Evolutionary conservation across 1,284 basidiomycete genomes (phyloP).

Genomic region (Cryptococcus sp.): DNA sequence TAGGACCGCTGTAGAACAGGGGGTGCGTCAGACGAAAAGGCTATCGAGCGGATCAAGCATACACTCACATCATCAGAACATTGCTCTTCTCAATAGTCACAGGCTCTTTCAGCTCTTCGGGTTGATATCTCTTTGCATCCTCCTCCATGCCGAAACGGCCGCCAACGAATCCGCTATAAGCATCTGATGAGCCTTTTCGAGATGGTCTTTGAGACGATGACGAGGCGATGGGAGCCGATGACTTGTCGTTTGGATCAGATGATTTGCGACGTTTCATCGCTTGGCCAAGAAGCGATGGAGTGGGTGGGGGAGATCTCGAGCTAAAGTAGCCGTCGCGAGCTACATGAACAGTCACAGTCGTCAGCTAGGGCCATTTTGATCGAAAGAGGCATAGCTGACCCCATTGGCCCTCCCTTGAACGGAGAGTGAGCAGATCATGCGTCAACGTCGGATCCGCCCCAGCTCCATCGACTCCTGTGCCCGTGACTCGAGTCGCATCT

Average conservation of each 20-base stretch:
- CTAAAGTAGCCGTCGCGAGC: constrained; percentile 48
- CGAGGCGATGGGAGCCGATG: too few relatives aligned
- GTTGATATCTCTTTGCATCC: background rate
- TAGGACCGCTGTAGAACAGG: constrained; percentile 41
- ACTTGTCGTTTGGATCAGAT: too few relatives aligned
- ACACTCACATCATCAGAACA: constrained; percentile 75
- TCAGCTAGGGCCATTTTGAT: background rate
- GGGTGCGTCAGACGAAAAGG: constrained; percentile 8
- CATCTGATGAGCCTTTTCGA: too few relatives aligned
- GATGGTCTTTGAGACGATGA: too few relatives aligned
- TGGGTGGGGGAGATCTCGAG: constrained; percentile 55
- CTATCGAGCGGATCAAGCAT: background rate
- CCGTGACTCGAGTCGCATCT: constrained; percentile 32
- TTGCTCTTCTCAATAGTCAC: constrained; percentile 84
- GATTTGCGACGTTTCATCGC: constrained; percentile 19
- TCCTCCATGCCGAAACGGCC: background rate
- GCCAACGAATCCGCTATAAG: too few relatives aligned
- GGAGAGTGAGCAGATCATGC: constrained; percentile 30
- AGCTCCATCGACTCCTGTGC: constrained; percentile 19
- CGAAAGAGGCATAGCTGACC: constrained; percentile 45
- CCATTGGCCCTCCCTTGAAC: constrained; percentile 42
- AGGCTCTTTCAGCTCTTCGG: constrained; percentile 17
- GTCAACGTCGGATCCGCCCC: constrained; percentile 44
- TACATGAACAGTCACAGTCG: constrained; percentile 20
- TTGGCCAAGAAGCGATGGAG: constrained; percentile 49